Evolutionary conservation across 768 basidiomycete species (phyloP).

Genomic region (Neoboletus magnificus): DNA sequence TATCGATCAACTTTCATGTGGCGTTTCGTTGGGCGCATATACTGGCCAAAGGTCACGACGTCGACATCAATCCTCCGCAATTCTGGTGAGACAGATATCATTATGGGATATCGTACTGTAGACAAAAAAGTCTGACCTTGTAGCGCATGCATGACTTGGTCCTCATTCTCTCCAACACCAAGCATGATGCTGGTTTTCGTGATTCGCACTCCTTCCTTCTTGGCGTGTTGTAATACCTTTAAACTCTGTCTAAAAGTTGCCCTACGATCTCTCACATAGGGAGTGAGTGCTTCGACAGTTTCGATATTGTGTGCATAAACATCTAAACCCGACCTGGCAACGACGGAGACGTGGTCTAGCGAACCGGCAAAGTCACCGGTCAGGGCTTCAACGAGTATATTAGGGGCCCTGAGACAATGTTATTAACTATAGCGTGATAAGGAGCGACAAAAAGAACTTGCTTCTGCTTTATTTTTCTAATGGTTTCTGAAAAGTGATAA

Average conservation of each 20-base stretch:
- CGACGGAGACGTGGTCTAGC: slow-evolving; percentile 67
- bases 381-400: slow-evolving; percentile 94
- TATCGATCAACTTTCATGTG: slow-evolving; percentile 99
- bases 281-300: slow-evolving; percentile 91
- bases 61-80: slow-evolving; percentile 87
- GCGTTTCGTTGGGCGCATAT: slow-evolving; percentile 98
- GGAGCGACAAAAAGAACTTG: slow-evolving; percentile 31
- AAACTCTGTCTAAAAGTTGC: slow-evolving; percentile 88
- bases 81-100: slow-evolving; percentile 47
- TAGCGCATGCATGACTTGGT: slow-evolving; percentile 79
- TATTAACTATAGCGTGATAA: neutral
- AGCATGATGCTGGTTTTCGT: slow-evolving; percentile 99
- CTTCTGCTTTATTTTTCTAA: slow-evolving; percentile 95
- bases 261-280: slow-evolving; percentile 91
- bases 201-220: slow-evolving; percentile 76
- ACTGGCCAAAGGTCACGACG: slow-evolving; percentile 98
- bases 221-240: slow-evolving; percentile 76
- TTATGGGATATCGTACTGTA: neutral
- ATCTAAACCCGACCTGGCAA: slow-evolving; percentile 92
- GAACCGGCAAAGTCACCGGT: slow-evolving; percentile 92
- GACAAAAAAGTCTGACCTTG: slow-evolving; percentile 52
- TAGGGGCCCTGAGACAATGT: slow-evolving; percentile 65
- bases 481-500: slow-evolving; percentile 93
- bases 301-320: slow-evolving; percentile 99
- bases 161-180: slow-evolving; percentile 87